Conservation (phyloP, 441 rosid species). For the Kokia cookei region DNA sequence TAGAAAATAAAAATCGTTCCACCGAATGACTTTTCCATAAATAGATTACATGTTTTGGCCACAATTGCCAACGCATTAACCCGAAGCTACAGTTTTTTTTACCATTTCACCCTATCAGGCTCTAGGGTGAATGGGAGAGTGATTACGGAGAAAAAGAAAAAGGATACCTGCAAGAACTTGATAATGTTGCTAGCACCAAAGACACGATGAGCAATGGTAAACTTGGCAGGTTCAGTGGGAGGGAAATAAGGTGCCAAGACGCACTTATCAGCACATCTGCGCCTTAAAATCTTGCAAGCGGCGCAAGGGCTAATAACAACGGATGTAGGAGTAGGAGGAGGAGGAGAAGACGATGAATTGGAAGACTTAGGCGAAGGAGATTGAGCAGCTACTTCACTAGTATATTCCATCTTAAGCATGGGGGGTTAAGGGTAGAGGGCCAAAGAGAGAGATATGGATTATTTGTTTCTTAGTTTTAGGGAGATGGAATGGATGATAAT, state of each 20-base stretch:
- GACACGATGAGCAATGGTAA: conserved; percentile 66
- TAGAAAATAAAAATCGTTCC: too few species aligned
- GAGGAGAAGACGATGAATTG: conserved; percentile 23
- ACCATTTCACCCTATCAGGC: too few species aligned
- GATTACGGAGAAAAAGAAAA: neutral
- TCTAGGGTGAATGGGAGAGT: too few species aligned
- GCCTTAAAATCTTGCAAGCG: conserved; percentile 63
- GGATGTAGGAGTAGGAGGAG: conserved; percentile 7
- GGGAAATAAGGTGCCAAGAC: conserved; percentile 70
- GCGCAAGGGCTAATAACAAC: conserved; percentile 67
- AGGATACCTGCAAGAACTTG: conserved; percentile 57
- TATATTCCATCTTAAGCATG: conserved; percentile 39
- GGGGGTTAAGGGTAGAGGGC: neutral
- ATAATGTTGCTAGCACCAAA: conserved; percentile 76
- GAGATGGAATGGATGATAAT: too few species aligned
- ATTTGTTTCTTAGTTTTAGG: too few species aligned
- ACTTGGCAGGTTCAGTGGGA: conserved; percentile 63
- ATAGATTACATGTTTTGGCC: neutral
- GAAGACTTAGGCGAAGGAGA: conserved; percentile 14
- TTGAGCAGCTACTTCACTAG: conserved; percentile 18
- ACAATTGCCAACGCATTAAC: neutral
- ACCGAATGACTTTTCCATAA: neutral
- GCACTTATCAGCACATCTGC: conserved; percentile 60
- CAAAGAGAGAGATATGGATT: too few species aligned
- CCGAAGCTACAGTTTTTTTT: neutral